phyloP scores from a whole-genome alignment of 2,329 filamentous ascomycete genomes.

The Raffaelea deltoideospora region DNA sequence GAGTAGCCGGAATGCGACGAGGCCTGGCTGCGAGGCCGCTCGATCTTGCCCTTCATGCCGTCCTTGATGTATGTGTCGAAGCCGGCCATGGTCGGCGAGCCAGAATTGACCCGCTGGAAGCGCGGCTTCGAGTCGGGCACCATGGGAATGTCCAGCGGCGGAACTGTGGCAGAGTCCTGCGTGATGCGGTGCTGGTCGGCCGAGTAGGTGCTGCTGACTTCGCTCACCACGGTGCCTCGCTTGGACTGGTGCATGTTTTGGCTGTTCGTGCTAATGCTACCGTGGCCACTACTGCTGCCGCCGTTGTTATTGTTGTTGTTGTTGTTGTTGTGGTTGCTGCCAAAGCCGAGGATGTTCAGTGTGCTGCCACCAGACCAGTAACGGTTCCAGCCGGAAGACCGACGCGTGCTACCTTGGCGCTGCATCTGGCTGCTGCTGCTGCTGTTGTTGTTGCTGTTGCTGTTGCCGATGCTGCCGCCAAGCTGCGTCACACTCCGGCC shows the following conservation, averaged over 20 bases:
- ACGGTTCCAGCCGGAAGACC: conserved; percentile 61
- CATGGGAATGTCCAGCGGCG: conserved; percentile 46
- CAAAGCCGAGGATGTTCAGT: conserved; percentile 48
- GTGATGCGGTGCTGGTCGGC: conserved; percentile 32
- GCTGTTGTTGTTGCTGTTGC: conserved; percentile 15
- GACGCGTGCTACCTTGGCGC: conserved; percentile 29
- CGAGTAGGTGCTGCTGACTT: conserved; percentile 42
- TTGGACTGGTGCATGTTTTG: conserved; percentile 16
- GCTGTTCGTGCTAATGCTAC: conserved; percentile 23
- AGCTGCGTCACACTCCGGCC: conserved; percentile 9
- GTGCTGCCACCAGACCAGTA: conserved; percentile 65
- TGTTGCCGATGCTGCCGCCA: conserved; percentile 4
- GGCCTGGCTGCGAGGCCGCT: conserved; percentile 36
- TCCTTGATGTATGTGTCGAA: conserved; percentile 35
- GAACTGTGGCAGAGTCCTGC: conserved; percentile 53
- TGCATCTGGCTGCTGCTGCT: conserved; percentile 16
- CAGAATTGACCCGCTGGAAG: conserved; percentile 51
- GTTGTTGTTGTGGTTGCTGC: conserved; percentile 19
- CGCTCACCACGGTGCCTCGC: conserved; percentile 36
- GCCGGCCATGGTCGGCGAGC: conserved; percentile 54
- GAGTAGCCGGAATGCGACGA: conserved; percentile 41
- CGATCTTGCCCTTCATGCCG: conserved; percentile 45
- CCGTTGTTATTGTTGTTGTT: conserved; percentile 18
- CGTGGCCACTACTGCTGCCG: conserved; percentile 30
- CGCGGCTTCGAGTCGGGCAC: conserved; percentile 37